Evolutionary conservation across 1,284 basidiomycete species (phyloP).

Genomic region (Austroboletus niveus): DNA sequence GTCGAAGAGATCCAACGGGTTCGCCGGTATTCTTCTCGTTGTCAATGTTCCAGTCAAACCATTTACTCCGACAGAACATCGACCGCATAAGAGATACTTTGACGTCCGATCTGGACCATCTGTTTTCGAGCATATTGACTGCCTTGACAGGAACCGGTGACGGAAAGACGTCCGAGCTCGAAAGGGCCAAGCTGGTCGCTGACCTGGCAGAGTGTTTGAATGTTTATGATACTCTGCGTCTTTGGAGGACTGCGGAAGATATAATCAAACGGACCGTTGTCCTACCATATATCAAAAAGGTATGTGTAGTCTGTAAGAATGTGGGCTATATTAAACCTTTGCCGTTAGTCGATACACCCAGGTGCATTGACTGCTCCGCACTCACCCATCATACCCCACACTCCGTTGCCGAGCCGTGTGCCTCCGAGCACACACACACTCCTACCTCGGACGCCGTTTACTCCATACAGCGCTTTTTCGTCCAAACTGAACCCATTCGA

Average conservation of each 20-base stretch:
- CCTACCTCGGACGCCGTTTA: slow-evolving; percentile 69
- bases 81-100: slow-evolving; percentile 78
- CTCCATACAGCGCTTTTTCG: slow-evolving; percentile 61
- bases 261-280: slow-evolving; percentile 73
- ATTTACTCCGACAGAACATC: slow-evolving; percentile 56
- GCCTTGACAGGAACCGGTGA: slow-evolving; percentile 48
- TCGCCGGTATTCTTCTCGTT: slow-evolving; percentile 39
- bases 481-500: slow-evolving; percentile 50
- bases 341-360: slow-evolving; percentile 64
- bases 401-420: slow-evolving; percentile 38
- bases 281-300: slow-evolving; percentile 74
- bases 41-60: slow-evolving; percentile 11
- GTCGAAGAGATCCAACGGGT: slow-evolving; percentile 85
- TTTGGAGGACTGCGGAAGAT: slow-evolving; percentile 86
- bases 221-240: slow-evolving; percentile 78
- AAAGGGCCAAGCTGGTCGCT: slow-evolving; percentile 58
- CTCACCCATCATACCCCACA: slow-evolving; percentile 73
- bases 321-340: not conserved
- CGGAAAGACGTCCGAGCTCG: slow-evolving; percentile 51
- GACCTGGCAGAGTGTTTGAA: slow-evolving; percentile 78
- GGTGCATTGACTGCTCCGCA: slow-evolving; percentile 66
- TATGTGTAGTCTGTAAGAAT: slow-evolving; percentile 29
- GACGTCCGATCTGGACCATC: slow-evolving; percentile 78
- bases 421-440: slow-evolving; percentile 34
- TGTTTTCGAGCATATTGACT: slow-evolving; percentile 62